Percentiles rank a stretch among this genome's conserved stretches.
Evolutionary conservation across 768 basidiomycete species (phyloP).

Genomic region (Auricularia sp.): DNA sequence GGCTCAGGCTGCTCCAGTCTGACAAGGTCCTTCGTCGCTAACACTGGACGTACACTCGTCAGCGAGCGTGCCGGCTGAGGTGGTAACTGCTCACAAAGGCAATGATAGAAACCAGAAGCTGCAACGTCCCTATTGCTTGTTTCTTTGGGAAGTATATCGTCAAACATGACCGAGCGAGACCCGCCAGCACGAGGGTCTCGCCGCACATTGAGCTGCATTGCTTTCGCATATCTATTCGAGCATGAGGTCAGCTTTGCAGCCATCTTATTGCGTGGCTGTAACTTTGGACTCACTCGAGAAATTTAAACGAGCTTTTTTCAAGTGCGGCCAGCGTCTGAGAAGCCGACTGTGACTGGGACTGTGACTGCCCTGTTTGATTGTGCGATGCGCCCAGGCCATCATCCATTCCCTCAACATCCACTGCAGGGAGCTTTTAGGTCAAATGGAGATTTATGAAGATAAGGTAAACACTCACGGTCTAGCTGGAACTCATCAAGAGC

Average conservation of each 20-base stretch:
- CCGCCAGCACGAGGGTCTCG: conserved; percentile 43
- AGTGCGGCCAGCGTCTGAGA: conserved; percentile 41
- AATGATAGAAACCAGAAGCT: conserved; percentile 76
- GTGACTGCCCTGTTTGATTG: not conserved
- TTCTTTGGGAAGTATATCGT: conserved; percentile 50
- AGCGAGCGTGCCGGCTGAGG: not conserved
- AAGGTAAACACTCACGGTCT: not conserved
- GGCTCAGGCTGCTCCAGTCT: conserved; percentile 47
- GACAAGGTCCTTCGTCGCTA: conserved; percentile 66
- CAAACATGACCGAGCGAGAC: conserved; percentile 43
- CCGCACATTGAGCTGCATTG: conserved; percentile 61
- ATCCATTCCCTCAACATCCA: not conserved
- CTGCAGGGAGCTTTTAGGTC: not conserved
- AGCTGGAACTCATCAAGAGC: conserved; percentile 36
- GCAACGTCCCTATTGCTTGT: conserved; percentile 70
- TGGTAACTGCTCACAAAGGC: conserved; percentile 44
- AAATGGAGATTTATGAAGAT: no score
- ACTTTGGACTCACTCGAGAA: conserved; percentile 50
- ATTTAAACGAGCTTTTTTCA: conserved; percentile 71
- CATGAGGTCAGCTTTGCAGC: no score
- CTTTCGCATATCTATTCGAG: no score
- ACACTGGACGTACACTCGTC: conserved; percentile 33
- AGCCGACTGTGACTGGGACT: not conserved
- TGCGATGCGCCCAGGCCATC: not conserved
- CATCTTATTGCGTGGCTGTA: no score